A percentile compares a stretch with the other conserved stretches of the same genome.
These are phyloP conservation scores for Perkinsus chesapeaki DNA, from an alignment of 169 alveolate species.

Conservation along the genomic window DNA sequence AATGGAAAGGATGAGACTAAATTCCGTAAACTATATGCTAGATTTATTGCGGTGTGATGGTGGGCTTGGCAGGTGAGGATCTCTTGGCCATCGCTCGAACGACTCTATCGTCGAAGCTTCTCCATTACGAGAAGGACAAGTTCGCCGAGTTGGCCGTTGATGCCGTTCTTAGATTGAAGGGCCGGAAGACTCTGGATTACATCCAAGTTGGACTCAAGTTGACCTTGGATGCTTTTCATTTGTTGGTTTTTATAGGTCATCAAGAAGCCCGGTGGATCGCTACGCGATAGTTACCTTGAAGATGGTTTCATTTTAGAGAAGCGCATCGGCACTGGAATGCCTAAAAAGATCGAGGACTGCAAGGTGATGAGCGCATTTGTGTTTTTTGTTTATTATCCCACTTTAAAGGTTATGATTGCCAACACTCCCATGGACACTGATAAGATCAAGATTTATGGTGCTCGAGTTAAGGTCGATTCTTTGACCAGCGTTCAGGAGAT, in stretches of 20 bases:
- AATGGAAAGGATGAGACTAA: slow-evolving; percentile 59
- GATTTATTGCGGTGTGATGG: neutral
- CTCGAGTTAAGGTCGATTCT: slow-evolving; percentile 93
- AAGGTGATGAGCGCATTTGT: neutral
- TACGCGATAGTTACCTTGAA: slow-evolving; percentile 91
- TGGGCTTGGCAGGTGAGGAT: slow-evolving; percentile 64
- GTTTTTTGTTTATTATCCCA: neutral
- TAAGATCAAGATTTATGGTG: slow-evolving; percentile 97
- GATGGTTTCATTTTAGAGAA: slow-evolving; percentile 98
- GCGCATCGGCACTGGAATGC: slow-evolving; percentile 89
- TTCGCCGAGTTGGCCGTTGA: slow-evolving; percentile 93
- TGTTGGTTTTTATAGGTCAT: slow-evolving; percentile 84
- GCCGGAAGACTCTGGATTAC: slow-evolving; percentile 47
- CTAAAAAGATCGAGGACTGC: slow-evolving; percentile 73
- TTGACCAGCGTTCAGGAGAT: slow-evolving; percentile 95
- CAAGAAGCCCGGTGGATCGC: slow-evolving; percentile 95
- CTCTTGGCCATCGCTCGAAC: slow-evolving; percentile 92
- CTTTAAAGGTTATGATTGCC: slow-evolving; percentile 83
- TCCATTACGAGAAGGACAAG: slow-evolving; percentile 84
- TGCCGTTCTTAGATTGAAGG: slow-evolving; percentile 90
- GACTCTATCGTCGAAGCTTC: slow-evolving; percentile 93
- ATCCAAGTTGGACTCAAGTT: slow-evolving; percentile 38
- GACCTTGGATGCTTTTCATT: slow-evolving; percentile 31
- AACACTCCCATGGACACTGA: slow-evolving; percentile 99
- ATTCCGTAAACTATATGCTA: neutral